Evolutionary conservation across 495 filamentous ascomycete species (phyloP).

Genomic region (Penicillium daleae): DNA sequence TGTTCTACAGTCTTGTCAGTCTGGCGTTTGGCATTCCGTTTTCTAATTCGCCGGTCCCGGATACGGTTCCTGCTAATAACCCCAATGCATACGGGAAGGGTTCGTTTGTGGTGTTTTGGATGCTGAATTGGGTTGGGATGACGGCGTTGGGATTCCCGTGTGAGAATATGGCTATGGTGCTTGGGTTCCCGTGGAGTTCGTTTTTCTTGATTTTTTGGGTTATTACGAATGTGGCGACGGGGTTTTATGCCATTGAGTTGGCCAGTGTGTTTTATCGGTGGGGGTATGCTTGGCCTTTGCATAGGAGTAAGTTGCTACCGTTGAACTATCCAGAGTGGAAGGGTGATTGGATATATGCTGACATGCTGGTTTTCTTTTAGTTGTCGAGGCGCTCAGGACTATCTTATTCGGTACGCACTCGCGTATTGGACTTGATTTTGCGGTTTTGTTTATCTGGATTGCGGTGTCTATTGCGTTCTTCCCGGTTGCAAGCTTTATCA

Average conservation of each 20-base stretch:
- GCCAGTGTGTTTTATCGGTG: slow-evolving; percentile 64
- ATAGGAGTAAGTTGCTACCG: slow-evolving; percentile 61
- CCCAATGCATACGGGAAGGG: slow-evolving; percentile 62
- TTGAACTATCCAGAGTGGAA: no score
- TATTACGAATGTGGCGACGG: slow-evolving; percentile 68
- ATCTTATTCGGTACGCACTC: slow-evolving; percentile 67
- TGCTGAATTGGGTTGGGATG: slow-evolving; percentile 76
- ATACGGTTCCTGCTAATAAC: slow-evolving; percentile 47
- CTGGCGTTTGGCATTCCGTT: slow-evolving; percentile 71
- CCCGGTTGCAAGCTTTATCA: slow-evolving; percentile 62
- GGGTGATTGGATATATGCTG: not conserved
- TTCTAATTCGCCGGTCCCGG: slow-evolving; percentile 44
- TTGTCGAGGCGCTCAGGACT: slow-evolving; percentile 65
- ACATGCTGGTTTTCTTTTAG: slow-evolving; percentile 32
- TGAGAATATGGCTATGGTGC: slow-evolving; percentile 73
- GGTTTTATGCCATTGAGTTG: slow-evolving; percentile 65
- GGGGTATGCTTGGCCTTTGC: slow-evolving; percentile 76
- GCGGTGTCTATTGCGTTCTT: slow-evolving; percentile 60
- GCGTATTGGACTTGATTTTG: slow-evolving; percentile 67
- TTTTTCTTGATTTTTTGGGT: slow-evolving; percentile 80
- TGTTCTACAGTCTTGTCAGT: slow-evolving; percentile 68
- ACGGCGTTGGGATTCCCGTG: slow-evolving; percentile 67
- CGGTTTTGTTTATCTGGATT: slow-evolving; percentile 64
- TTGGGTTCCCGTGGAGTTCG: slow-evolving; percentile 68
- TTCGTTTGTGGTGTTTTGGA: slow-evolving; percentile 73